Base-by-base conservation (phyloP, 345 rosid genomes). In the Sonneratia alba region DNA sequence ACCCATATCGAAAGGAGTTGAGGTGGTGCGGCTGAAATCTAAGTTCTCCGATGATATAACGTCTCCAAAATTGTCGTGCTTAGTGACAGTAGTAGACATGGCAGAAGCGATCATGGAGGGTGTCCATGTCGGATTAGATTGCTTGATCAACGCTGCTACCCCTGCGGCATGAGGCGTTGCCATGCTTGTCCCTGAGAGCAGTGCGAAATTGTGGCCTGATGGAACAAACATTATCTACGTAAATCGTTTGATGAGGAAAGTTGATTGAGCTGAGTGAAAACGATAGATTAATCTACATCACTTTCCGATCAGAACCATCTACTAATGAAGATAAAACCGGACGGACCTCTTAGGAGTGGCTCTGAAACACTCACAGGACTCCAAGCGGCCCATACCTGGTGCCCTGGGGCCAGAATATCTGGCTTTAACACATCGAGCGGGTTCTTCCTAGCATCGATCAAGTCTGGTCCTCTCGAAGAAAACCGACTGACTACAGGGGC, bases 351-450 rank as follows among this genome's bases (percentile, higher is more conserved):
- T 45, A 91, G 77, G 24, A 82, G 49, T 9, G 90, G 90, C 40
- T 94, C 90, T 4, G 67, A 73, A 78, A 83, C 93, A 69, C 98
- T 94, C 51, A 84, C 72, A 45, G 87, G 91, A 72, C 94, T 88
- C 98, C 97, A 89, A 24, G 98, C 98, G 4, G 92, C 97, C 96
- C 96, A 94, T 51, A 89, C 86, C 79, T 94, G 95, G 75, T 87
- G 88, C 18, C 97, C 98, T 24, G 98, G 98, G 27, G 95, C 97
- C 63, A 85, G 86, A 74, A 91, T 77, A 71, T 91, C 95, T 27
- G 96, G 97, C 75, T 94, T 91, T 22, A 94, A 83, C 2, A 89
- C 96, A 79, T 91, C 95, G 3, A 86, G 75, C 7, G 65, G 87
- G 70, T 64, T 84, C 78, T 70, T 74, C n/a, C 78, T 56, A 69